phyloP scores from a whole-genome alignment of 2,329 filamentous ascomycete genomes.

The Fusarium globosum region DNA sequence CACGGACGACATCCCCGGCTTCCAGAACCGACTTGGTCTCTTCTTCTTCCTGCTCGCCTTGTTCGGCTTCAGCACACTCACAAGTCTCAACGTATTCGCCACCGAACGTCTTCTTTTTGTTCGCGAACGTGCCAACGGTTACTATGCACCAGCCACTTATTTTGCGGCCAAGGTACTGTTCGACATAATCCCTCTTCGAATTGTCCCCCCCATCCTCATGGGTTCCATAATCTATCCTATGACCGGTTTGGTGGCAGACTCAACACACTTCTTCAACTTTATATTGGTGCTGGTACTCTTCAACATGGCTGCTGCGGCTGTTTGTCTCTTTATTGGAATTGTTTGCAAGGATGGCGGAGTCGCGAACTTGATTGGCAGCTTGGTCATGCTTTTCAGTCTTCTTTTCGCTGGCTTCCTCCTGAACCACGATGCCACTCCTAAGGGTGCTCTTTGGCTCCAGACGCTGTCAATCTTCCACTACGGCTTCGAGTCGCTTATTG shows the following conservation, averaged over 20 bases:
- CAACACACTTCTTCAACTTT: slow-evolving; percentile 88
- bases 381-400: slow-evolving; percentile 97
- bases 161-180: slow-evolving; percentile 98
- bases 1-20: slow-evolving; percentile 94
- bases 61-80: slow-evolving; percentile 96
- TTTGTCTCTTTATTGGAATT: slow-evolving; percentile 96
- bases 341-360: slow-evolving; percentile 92
- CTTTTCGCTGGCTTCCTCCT: slow-evolving; percentile 94
- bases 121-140: slow-evolving; percentile 93
- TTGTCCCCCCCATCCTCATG: slow-evolving; percentile 95
- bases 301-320: slow-evolving; percentile 91
- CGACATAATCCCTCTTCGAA: slow-evolving; percentile 92
- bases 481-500: slow-evolving; percentile 93
- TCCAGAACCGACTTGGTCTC: slow-evolving; percentile 95
- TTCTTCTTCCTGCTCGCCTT: slow-evolving; percentile 98
- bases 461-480: slow-evolving; percentile 97
- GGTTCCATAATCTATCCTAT: slow-evolving; percentile 97
- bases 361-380: slow-evolving; percentile 90
- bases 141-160: slow-evolving; percentile 94
- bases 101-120: slow-evolving; percentile 91
- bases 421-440: slow-evolving; percentile 93
- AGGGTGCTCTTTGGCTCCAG: slow-evolving; percentile 89
- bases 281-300: slow-evolving; percentile 93
- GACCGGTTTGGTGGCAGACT: slow-evolving; percentile 89
- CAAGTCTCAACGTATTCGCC: slow-evolving; percentile 92